phyloP scores from a whole-genome alignment of 805 yeast genomes.

The Babjeviella inositovora region DNA sequence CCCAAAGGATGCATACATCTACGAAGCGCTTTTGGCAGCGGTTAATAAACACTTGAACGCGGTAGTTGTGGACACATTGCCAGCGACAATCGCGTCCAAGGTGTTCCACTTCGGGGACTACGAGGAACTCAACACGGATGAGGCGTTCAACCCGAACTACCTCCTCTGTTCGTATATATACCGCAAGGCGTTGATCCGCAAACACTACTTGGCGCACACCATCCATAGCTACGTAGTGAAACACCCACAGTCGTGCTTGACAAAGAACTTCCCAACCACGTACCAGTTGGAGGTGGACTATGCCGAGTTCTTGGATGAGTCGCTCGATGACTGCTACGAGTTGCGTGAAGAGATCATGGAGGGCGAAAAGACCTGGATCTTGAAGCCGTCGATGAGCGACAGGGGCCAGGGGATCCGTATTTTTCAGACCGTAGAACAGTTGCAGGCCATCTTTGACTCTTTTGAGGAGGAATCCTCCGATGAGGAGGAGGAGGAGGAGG shows the following conservation, averaged over 20 bases:
- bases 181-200: conserved; percentile 81
- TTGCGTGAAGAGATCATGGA: conserved; percentile 59
- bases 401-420: conserved; percentile 91
- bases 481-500: conserved; percentile 38
- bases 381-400: conserved; percentile 95
- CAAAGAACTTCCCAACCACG: conserved; percentile 52
- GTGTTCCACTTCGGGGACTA: conserved; percentile 78
- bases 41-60: conserved; percentile 7
- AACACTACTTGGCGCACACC: conserved; percentile 78
- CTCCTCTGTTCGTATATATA: conserved; percentile 69
- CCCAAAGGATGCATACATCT: conserved; percentile 20
- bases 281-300: conserved; percentile 80
- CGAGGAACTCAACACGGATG: conserved; percentile 73
- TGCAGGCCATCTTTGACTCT: conserved; percentile 71
- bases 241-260: conserved; percentile 50
- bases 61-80: conserved; percentile 3
- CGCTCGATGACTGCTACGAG: conserved; percentile 86
- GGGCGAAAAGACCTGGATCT: conserved; percentile 59
- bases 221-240: conserved; percentile 63
- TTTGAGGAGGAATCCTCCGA: conserved; percentile 64
- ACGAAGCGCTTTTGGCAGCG: conserved; percentile 21
- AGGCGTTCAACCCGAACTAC: conserved; percentile 23
- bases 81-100: conserved; percentile 8
- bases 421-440: conserved; percentile 61
- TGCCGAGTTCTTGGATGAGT: conserved; percentile 90